Evolutionary conservation across 1,284 basidiomycete genomes (phyloP).

Genomic region (Puccinia novopanici): DNA sequence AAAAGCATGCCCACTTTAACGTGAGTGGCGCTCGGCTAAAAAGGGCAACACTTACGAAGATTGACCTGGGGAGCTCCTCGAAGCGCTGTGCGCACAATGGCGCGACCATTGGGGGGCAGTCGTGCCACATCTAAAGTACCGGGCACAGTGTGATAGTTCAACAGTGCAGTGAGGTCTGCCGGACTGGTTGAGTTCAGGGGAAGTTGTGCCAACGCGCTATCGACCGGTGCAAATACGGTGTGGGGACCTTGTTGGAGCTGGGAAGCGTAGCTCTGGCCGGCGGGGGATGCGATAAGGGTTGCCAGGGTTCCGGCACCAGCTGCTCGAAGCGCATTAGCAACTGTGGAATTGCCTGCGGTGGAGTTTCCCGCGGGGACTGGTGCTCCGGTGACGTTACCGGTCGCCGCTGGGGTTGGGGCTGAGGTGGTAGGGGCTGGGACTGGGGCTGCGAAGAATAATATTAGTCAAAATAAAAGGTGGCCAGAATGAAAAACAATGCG

Average conservation of each 20-base stretch:
- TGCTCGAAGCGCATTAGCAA: slow-evolving; percentile 30
- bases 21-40: background rate
- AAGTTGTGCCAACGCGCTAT: slow-evolving; percentile 18
- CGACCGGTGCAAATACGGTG: slow-evolving; percentile 40
- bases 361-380: background rate
- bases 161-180: slow-evolving; percentile 35
- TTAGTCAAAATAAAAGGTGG: background rate
- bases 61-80: slow-evolving; percentile 21
- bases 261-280: slow-evolving; percentile 18
- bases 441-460: background rate
- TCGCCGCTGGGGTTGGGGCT: background rate
- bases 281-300: background rate
- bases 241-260: slow-evolving; percentile 34
- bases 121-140: slow-evolving; percentile 20
- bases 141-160: slow-evolving; percentile 42
- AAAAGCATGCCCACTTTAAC: background rate
- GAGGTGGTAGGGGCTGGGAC: background rate
- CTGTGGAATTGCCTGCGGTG: slow-evolving; percentile 2
- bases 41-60: slow-evolving; percentile 29
- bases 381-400: slow-evolving; percentile 8
- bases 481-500: background rate
- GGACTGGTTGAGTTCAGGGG: slow-evolving; percentile 30
- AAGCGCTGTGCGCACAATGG: slow-evolving; percentile 36
- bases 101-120: slow-evolving; percentile 27
- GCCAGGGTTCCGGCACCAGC: slow-evolving; percentile 32